Evolutionary conservation across 108 stramenopile genomes (phyloP), one percentile per base, ranked within the genome.

Genomic region (Craspedostauros australis): DNA sequence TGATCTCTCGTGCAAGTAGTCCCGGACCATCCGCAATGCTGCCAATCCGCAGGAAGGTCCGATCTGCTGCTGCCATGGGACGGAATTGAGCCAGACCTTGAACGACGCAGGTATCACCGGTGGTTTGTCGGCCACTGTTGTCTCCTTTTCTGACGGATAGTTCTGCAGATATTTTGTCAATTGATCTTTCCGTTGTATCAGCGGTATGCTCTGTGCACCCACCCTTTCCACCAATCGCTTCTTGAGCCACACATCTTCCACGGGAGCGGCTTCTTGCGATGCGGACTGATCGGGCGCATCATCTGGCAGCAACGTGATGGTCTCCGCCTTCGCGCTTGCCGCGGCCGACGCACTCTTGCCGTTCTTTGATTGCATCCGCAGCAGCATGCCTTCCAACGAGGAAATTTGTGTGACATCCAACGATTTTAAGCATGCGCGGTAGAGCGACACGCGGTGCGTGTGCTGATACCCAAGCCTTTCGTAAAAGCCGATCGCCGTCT

Each of bases 41-140:
- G 69, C 57, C 34, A 71, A 56, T 32, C 69, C 69, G 33, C 69
- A 71, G 22, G 69, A 63, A n/a, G 69, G 69, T 5, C 69, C 69
- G 23, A 71, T 59, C 33, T 71, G 69, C 11, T 25, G 38, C 20
- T 62, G 61, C 69, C 69, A 71, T 20, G 69, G 56, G 11, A 71
- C 47, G 23, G 49, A 39, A 25, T 46, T 1, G 0, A 54, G 22
- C 2, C 31, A 25, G 20, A 12, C 22, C 2, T 3, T 31, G 8
- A 15, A 18, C 2, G 27, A 23, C 45, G 14, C 12, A 34, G 45
- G 3, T 23, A 46, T 29, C 4, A 46, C 14, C 16, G 1, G 29
- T 6, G 26, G 1, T 7, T 22, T 1, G 23, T 24, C 32, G 20
- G 25, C 14, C 16, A 40, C 39, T 23, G 14, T 15, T 28, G 19